Evolutionary conservation across 1,139 yeast species (phyloP), one percentile per base, ranked within the genome.

Genomic region (Geotrichum klebahnii): DNA sequence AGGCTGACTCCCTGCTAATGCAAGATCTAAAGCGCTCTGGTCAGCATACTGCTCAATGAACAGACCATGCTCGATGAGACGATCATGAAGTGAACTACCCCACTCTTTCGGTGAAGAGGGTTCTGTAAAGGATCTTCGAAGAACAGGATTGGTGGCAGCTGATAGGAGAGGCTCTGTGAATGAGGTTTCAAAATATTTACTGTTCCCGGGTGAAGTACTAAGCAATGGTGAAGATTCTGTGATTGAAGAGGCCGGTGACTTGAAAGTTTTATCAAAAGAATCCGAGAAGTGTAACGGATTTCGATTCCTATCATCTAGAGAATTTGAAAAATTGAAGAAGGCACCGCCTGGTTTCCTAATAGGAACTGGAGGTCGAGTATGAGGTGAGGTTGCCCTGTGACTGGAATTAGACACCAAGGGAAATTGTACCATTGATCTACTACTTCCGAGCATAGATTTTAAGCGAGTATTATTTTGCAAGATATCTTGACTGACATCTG

Each of bases 1-100:
- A 10, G 48, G 41, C 23, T 37, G 52, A n/a, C 39, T 22, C 12
- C 48, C 45, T 5, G 44, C 46, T 4, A 50, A 22, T 12, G 53
- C 53, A 3, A 50, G 23, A 16, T 50, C 53, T 16, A 51, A 29
- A 3, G 49, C 44, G 28, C 47, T 38, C 24, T 34, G 46, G 3
- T 41, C 53, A 5, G 49, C 23, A 37, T 50, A 46, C 23, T 48
- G 52, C 41, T 48, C 48, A 33, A 48, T 44, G 31, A 48, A 48
- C 9, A 48, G 29, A 8, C 52, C 48, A 28, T 48, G 52, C 32
- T 48, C 52, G 31, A 48, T 29, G 5, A 48, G 40, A 5, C 43
- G 46, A 22, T 48, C 52, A 29, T 48, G 52, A 3, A 45, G 45
- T 6, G 48, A 38, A 12, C 31, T 16, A 5, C 43, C 39, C 45